A percentile compares a stretch with the other conserved stretches of the same genome.
Conservation (phyloP, 495 filamentous ascomycete species). For the Daldinia concentrica region DNA sequence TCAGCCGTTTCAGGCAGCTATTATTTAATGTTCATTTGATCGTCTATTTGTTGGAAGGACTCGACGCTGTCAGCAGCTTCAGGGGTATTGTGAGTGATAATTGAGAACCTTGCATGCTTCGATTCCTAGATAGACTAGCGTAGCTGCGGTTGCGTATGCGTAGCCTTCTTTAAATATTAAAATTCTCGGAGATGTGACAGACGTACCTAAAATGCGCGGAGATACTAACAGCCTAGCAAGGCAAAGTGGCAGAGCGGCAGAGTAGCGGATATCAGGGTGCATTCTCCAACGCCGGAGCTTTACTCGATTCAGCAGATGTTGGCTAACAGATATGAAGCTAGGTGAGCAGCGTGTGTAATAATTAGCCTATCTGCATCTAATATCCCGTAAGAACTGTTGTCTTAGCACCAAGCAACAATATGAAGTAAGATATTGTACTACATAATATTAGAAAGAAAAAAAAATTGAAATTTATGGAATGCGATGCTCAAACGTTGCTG, state of each 20-base stretch:
- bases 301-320: not conserved
- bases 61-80: slow-evolving; percentile 9
- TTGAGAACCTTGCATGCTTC: slow-evolving; percentile 5
- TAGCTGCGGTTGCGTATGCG: not conserved
- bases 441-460: not conserved
- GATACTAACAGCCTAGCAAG: not conserved
- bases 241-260: not conserved
- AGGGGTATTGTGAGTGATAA: slow-evolving; percentile 27
- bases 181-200: not conserved
- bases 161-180: not conserved
- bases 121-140: not conserved
- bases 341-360: not conserved
- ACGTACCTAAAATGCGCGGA: not conserved
- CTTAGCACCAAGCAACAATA: not conserved
- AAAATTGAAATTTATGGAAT: not conserved
- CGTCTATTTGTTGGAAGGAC: not conserved
- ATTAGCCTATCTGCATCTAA: not conserved
- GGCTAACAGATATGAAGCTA: not conserved
- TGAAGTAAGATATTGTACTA: not conserved
- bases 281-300: not conserved
- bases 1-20: slow-evolving; percentile 18
- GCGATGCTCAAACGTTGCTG: not conserved
- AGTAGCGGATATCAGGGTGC: not conserved
- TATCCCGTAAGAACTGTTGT: not conserved
- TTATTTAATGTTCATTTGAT: slow-evolving; percentile 1